A percentile compares a stretch with the other conserved stretches of the same genome.
These are phyloP conservation scores for Myrica gale DNA, from an alignment of 306 rosid species.

Conservation along the genomic window DNA sequence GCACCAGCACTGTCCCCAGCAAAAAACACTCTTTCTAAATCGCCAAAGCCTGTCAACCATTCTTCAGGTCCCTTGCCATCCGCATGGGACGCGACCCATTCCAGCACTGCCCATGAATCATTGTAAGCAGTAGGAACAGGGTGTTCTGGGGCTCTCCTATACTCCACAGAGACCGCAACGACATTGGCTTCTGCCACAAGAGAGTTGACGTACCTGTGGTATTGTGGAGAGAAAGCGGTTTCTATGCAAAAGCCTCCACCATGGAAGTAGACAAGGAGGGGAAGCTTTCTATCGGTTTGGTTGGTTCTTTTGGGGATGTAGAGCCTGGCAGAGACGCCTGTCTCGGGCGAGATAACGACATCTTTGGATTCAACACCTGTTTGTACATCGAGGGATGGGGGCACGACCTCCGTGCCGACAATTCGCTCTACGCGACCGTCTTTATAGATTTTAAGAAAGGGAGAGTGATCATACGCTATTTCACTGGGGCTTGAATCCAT, in stretches of 20 bases:
- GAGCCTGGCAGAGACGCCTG: slow-evolving; percentile 52
- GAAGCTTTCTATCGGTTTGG: slow-evolving; percentile 42
- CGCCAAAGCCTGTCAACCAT: slow-evolving; percentile 51
- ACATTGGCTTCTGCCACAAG: slow-evolving; percentile 42
- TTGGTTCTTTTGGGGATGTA: slow-evolving; percentile 44
- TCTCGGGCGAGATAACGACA: slow-evolving; percentile 44
- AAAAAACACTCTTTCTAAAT: slow-evolving; percentile 44
- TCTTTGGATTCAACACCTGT: slow-evolving; percentile 67
- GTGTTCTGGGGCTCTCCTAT: slow-evolving; percentile 66
- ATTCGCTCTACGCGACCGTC: slow-evolving; percentile 54
- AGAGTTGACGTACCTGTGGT: slow-evolving; percentile 42
- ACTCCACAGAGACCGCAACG: slow-evolving; percentile 62
- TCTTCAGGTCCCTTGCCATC: background rate
- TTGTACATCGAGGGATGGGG: slow-evolving; percentile 39
- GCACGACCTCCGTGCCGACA: slow-evolving; percentile 35
- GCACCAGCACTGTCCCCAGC: slow-evolving; percentile 82
- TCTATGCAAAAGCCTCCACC: slow-evolving; percentile 74
- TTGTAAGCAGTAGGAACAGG: slow-evolving; percentile 56
- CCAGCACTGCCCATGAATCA: slow-evolving; percentile 58
- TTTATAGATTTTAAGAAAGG: slow-evolving; percentile 57
- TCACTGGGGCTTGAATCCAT: slow-evolving; percentile 30
- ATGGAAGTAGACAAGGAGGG: slow-evolving; percentile 59
- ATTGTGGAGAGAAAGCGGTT: slow-evolving; percentile 49
- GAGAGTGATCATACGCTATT: slow-evolving; percentile 40
- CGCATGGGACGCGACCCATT: slow-evolving; percentile 60